Evolutionary conservation across 2,329 filamentous ascomycete species (phyloP), one percentile per base, ranked within the genome.

Genomic region (Paracoccidioides lutzii): DNA sequence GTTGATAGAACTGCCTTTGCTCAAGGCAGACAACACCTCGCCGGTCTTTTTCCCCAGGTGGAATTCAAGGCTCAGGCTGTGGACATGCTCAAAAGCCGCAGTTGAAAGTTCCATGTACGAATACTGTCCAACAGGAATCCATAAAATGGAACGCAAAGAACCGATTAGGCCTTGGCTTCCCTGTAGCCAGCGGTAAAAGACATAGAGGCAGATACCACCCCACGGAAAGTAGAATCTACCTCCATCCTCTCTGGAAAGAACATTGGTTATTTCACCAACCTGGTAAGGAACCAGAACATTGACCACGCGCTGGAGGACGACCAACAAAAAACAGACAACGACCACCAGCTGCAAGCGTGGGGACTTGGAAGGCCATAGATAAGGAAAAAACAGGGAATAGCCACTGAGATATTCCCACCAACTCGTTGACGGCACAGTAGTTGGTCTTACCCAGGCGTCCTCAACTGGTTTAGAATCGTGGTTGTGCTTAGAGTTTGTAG

Each of bases 321-420:
- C 82, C 50, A 98, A 78, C 40, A 82, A 53, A 65, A 97, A 90
- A 72, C 93, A 97, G 50, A 90, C 64, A 22, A 94, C 69, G 22
- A 96, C 89, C 55, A 90, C 79, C 30, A 89, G 61, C 73, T 96
- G 85, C 55, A 98, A 76, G 60, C 77, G 79, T 41, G 78, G 73
- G 52, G 88, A 84, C 66, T 91, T 91, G 64, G 84, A 86, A 0
- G 93, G 93, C 93, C 93, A 98, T 57, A 97, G 81, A 67, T 97
- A 98, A 0, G 90, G 91, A 68, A 97, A 94, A 72, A 98, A 95
- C 53, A 96, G 77, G 10, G 85, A 87, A 70, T 97, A 98, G 48
- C 91, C 90, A 60, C 85, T 84, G 58, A 96, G 76, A 69, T 98
- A 98, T 67, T 97, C 90, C 83, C 87, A 95, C 93, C 93, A 98